These are phyloP conservation scores for Aegilops tauschii DNA, from an alignment of 176 grass and related monocot genomes.

Conservation along the genomic window DNA sequence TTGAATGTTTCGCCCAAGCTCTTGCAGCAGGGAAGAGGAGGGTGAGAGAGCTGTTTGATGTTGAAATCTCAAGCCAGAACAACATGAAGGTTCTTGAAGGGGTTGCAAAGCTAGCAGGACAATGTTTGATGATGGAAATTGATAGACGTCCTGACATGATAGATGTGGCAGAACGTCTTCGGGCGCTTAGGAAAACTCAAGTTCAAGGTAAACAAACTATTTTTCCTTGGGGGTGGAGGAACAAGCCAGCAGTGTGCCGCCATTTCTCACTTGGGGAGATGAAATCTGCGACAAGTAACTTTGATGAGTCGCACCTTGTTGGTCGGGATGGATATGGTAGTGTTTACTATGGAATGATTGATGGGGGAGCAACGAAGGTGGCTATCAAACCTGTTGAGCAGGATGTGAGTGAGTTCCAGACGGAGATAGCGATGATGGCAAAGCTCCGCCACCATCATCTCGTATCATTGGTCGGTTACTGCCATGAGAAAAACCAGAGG, in stretches of 20 bases:
- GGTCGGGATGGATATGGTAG: accelerated
- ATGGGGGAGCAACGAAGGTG: neutral
- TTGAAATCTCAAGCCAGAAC: too few species aligned
- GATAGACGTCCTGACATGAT: too few species aligned
- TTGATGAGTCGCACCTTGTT: neutral
- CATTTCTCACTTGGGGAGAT: neutral
- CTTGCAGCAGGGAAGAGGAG: too few species aligned
- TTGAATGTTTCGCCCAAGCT: too few species aligned
- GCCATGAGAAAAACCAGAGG: neutral
- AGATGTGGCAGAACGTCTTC: neutral
- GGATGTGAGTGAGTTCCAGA: neutral
- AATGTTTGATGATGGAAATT: too few species aligned
- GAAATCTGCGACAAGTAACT: neutral
- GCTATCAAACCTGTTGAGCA: neutral
- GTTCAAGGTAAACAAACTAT: neutral
- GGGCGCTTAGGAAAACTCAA: neutral
- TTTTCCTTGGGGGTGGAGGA: neutral
- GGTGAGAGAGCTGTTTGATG: too few species aligned
- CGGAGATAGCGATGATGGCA: neutral
- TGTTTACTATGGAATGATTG: neutral
- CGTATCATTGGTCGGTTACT: neutral
- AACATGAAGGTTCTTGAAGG: too few species aligned
- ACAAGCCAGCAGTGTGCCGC: neutral
- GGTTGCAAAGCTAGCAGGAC: too few species aligned
- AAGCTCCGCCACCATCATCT: neutral